A percentile compares a stretch with the other conserved stretches of the same genome.
Evolutionary conservation across 768 basidiomycete species (phyloP).

Genomic region (Mycena vitilis): DNA sequence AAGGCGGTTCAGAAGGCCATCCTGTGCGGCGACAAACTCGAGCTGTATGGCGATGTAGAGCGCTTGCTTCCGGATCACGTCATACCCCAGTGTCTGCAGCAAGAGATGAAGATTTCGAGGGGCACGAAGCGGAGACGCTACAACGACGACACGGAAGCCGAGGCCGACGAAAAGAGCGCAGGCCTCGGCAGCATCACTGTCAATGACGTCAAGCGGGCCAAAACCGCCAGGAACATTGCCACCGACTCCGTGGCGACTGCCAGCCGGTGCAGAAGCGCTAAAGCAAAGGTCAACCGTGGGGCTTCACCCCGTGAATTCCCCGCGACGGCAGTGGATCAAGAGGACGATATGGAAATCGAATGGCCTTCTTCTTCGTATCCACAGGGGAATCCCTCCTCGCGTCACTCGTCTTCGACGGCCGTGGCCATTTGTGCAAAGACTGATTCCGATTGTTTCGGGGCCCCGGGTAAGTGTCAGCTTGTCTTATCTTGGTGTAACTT

Average conservation of each 20-base stretch:
- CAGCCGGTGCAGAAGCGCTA: conserved; percentile 58
- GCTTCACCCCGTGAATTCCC: conserved; percentile 56
- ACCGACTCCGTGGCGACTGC: too few species aligned
- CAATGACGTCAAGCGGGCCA: conserved; percentile 60
- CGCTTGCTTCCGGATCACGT: conserved; percentile 84
- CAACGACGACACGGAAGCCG: conserved; percentile 73
- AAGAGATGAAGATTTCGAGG: conserved; percentile 73
- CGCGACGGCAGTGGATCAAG: conserved; percentile 61
- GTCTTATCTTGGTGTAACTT: too few species aligned
- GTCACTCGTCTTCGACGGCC: conserved; percentile 40
- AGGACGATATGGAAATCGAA: conserved; percentile 68
- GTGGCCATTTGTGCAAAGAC: conserved; percentile 22
- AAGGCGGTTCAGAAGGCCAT: conserved; percentile 91
- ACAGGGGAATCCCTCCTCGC: conserved; percentile 30
- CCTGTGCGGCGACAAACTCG: conserved; percentile 84
- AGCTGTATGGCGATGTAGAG: conserved; percentile 93
- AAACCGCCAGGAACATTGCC: too few species aligned
- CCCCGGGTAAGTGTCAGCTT: too few species aligned
- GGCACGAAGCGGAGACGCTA: conserved; percentile 77
- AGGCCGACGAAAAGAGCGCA: conserved; percentile 74
- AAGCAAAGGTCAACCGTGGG: conserved; percentile 30
- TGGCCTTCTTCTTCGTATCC: conserved; percentile 39
- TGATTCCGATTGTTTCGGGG: too few species aligned
- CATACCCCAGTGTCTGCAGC: conserved; percentile 83
- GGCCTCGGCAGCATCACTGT: conserved; percentile 78